A percentile compares a stretch with the other conserved stretches of the same genome.
Conservation (phyloP, 2,329 filamentous ascomycete genomes). For the Graphilbum ipis-grandicollis region DNA sequence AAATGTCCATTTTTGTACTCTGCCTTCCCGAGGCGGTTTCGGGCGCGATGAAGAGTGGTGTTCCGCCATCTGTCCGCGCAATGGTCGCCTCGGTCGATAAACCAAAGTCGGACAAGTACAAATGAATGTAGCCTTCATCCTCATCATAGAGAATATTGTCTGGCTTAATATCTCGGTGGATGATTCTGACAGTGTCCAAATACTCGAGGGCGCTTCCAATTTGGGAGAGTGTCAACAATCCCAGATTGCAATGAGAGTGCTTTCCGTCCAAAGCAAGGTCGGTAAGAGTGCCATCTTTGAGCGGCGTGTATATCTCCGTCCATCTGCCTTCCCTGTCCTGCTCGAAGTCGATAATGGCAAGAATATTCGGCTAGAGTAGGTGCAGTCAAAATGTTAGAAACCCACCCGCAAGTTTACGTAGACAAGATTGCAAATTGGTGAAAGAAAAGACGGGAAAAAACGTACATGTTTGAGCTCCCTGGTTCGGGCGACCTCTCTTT, state of each 20-base stretch:
- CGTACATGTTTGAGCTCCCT: slow-evolving; percentile 4
- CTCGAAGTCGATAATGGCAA: slow-evolving; percentile 3
- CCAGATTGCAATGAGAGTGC: neutral
- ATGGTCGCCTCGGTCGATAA: slow-evolving; percentile 48
- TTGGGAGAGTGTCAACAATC: slow-evolving; percentile 5
- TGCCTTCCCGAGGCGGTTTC: slow-evolving; percentile 11
- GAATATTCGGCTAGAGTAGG: slow-evolving; percentile 9
- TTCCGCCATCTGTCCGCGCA: slow-evolving; percentile 12
- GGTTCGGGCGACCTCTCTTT: slow-evolving; percentile 12
- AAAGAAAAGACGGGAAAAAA: neutral
- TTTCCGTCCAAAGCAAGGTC: neutral
- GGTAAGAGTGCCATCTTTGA: slow-evolving; percentile 3
- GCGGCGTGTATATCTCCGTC: slow-evolving; percentile 9
- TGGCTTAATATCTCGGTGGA: slow-evolving; percentile 93
- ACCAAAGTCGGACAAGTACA: slow-evolving; percentile 92
- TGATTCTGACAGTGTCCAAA: slow-evolving; percentile 43
- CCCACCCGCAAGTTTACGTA: too few relatives aligned
- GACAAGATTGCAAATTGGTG: neutral
- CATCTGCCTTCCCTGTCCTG: slow-evolving; percentile 5
- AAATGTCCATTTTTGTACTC: slow-evolving; percentile 13
- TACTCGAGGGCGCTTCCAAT: slow-evolving; percentile 11
- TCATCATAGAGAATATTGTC: slow-evolving; percentile 91
- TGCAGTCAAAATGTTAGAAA: too few relatives aligned
- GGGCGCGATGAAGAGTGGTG: slow-evolving; percentile 14
- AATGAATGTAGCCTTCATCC: slow-evolving; percentile 35